These are phyloP conservation scores for Ceratobasidium sp. DNA, from an alignment of 1,284 basidiomycete species.

Conservation along the genomic window DNA sequence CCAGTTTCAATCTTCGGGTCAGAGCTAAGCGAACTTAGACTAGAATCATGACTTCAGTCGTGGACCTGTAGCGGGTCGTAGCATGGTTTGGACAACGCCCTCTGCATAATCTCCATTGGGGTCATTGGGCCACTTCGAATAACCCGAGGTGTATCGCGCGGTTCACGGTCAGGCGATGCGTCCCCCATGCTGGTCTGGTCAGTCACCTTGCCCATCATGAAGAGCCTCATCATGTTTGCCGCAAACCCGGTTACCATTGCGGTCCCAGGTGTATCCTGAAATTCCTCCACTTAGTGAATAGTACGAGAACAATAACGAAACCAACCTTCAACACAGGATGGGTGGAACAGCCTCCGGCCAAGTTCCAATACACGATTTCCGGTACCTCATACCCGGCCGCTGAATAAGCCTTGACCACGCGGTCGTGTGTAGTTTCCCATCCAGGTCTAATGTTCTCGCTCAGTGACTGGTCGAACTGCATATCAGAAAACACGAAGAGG, in stretches of 20 bases:
- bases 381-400: slow-evolving; percentile 70
- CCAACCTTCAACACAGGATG: background rate
- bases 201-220: slow-evolving; percentile 59
- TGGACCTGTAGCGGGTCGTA: slow-evolving; percentile 50
- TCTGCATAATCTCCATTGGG: slow-evolving; percentile 55
- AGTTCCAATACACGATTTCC: slow-evolving; percentile 53
- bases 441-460: background rate
- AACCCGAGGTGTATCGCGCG: slow-evolving; percentile 50
- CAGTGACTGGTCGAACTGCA: slow-evolving; percentile 67
- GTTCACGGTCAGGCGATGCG: too few species aligned
- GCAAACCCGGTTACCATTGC: slow-evolving; percentile 72
- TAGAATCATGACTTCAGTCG: too few species aligned
- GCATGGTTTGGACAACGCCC: slow-evolving; percentile 57
- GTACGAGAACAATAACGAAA: background rate
- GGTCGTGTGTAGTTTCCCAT: slow-evolving; percentile 68
- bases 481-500: slow-evolving; percentile 75
- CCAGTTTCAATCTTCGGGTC: too few species aligned
- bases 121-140: slow-evolving; percentile 43
- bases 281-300: background rate
- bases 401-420: slow-evolving; percentile 59
- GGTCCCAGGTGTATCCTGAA: slow-evolving; percentile 55
- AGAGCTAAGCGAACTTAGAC: too few species aligned
- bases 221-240: slow-evolving; percentile 69
- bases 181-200: slow-evolving; percentile 43
- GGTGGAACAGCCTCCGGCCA: background rate